Evolutionary conservation across 768 basidiomycete genomes (phyloP).

Genomic region (Austroboletus eburneus): DNA sequence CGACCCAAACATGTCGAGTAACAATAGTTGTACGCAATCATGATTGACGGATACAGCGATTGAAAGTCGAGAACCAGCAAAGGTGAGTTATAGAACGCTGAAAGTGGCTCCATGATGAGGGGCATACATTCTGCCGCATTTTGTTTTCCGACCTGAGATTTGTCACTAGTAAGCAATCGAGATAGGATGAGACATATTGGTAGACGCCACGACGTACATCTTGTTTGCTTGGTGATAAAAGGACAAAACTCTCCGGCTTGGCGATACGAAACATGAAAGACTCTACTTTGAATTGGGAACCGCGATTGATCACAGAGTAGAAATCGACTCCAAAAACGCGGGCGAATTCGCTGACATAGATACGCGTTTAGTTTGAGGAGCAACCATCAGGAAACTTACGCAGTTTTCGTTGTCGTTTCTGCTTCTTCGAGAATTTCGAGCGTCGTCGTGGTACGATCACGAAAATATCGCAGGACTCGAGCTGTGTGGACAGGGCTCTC

Average conservation of each 20-base stretch:
- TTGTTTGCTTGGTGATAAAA: conserved; percentile 83
- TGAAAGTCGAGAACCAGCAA: conserved; percentile 95
- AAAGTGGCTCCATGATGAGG: conserved; percentile 90
- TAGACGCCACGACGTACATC: conserved; percentile 53
- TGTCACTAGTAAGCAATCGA: background rate
- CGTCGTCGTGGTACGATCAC: conserved; percentile 60
- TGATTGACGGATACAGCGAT: conserved; percentile 92
- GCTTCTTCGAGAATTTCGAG: conserved; percentile 78
- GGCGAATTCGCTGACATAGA: conserved; percentile 79
- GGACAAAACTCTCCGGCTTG: conserved; percentile 89
- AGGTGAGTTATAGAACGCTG: conserved; percentile 90
- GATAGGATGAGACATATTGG: background rate
- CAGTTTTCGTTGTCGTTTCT: conserved; percentile 84
- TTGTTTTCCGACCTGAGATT: conserved; percentile 80
- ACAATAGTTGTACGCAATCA: conserved; percentile 98
- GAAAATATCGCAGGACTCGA: conserved; percentile 58
- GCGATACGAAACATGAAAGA: conserved; percentile 97
- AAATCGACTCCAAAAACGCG: conserved; percentile 98
- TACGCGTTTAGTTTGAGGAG: background rate
- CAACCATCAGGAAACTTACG: conserved; percentile 41
- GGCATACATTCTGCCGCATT: conserved; percentile 97
- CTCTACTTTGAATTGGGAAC: conserved; percentile 98
- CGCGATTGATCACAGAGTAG: conserved; percentile 89
- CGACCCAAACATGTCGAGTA: conserved; percentile 96
- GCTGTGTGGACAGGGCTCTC: conserved; percentile 50